phyloP scores from a whole-genome alignment of 2,329 filamentous ascomycete species.

The Trichoderma sp. region DNA sequence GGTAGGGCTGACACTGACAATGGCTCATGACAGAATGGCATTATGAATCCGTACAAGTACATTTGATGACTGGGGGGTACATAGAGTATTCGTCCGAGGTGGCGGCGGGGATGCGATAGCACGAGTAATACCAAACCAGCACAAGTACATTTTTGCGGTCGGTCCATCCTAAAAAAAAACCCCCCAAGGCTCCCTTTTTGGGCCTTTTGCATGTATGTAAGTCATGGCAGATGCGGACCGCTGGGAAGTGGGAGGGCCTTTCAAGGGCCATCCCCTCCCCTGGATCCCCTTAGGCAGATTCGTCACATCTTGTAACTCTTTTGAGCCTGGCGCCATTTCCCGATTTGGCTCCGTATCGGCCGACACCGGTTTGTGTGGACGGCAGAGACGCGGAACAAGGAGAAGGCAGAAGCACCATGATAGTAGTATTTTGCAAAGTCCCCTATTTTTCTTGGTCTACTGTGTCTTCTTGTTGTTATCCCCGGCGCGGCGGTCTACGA shows the following conservation, averaged over 20 bases:
- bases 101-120: slow-evolving; percentile 1
- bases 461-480: background rate
- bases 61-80: slow-evolving; percentile 47
- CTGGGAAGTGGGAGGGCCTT: background rate
- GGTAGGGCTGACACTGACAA: slow-evolving; percentile 30
- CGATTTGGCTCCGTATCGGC: slow-evolving; percentile 10
- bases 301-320: slow-evolving; percentile 20
- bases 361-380: slow-evolving; percentile 3
- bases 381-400: background rate
- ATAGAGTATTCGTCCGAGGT: background rate
- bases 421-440: background rate
- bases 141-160: background rate
- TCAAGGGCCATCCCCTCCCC: background rate
- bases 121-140: background rate
- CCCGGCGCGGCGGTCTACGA: background rate
- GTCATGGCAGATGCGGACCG: slow-evolving; percentile 17
- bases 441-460: background rate
- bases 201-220: slow-evolving; percentile 19
- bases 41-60: slow-evolving; percentile 99
- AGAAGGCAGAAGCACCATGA: background rate
- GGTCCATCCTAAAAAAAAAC: background rate
- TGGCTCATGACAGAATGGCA: slow-evolving; percentile 68
- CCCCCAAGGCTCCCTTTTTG: background rate
- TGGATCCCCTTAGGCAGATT: slow-evolving; percentile 18
- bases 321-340: slow-evolving; percentile 15